Percentiles rank a stretch among this genome's conserved stretches.
These are phyloP conservation scores for Amanita subjunquillea DNA, from an alignment of 768 basidiomycete species.

Conservation along the genomic window DNA sequence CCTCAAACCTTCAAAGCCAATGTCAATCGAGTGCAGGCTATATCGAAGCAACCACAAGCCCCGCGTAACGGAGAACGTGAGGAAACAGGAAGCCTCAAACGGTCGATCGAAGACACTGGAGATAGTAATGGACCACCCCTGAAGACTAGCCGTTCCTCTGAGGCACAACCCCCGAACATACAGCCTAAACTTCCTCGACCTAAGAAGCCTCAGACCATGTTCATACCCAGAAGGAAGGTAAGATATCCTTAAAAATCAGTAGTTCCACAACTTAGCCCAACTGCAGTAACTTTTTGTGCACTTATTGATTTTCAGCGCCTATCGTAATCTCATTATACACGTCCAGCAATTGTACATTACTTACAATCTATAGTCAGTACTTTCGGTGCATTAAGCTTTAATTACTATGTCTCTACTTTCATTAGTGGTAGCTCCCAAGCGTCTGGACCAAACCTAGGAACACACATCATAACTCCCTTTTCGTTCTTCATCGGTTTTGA, in stretches of 20 bases:
- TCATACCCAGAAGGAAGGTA: conserved; percentile 51
- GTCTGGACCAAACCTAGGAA: conserved; percentile 78
- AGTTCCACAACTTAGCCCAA: neutral
- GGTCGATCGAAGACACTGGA: neutral
- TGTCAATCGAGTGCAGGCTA: neutral
- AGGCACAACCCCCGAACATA: conserved; percentile 8
- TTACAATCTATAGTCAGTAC: neutral
- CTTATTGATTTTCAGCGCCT: neutral
- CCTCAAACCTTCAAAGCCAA: conserved; percentile 22
- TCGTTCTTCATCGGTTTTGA: conserved; percentile 75
- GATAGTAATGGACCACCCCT: neutral
- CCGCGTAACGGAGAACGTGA: neutral
- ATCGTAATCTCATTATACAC: neutral
- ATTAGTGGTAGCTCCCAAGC: conserved; percentile 84
- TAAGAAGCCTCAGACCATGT: conserved; percentile 34
- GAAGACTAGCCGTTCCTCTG: conserved; percentile 12
- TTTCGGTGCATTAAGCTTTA: conserved; percentile 7
- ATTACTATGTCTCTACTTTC: conserved; percentile 20
- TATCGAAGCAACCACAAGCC: neutral
- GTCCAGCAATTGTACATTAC: conserved; percentile 5
- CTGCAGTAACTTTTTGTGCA: conserved; percentile 1
- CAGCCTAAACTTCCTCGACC: conserved; percentile 13
- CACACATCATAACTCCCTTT: conserved; percentile 57
- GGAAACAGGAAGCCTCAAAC: neutral
- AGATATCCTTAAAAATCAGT: neutral